These are phyloP conservation scores for Pseudovirgaria hyperparasitica DNA, from an alignment of 2,329 filamentous ascomycete species.

Conservation along the genomic window DNA sequence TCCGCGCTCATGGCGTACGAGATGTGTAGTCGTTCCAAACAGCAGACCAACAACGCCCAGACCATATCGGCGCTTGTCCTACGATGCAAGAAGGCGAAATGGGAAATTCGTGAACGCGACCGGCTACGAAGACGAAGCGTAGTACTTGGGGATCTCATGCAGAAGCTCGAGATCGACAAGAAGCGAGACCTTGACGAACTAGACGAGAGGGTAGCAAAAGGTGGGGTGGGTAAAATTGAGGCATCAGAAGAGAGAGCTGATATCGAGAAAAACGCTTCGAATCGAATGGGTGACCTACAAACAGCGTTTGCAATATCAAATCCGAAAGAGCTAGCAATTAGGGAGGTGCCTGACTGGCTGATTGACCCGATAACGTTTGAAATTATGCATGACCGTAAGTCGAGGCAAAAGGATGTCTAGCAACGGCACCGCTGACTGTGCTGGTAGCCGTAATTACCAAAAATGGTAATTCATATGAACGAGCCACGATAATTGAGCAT, in stretches of 20 bases:
- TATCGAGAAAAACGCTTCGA: slow-evolving; percentile 25
- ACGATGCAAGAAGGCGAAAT: slow-evolving; percentile 71
- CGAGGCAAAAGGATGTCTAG: too few relatives aligned
- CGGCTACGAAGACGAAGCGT: slow-evolving; percentile 43
- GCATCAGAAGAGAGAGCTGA: slow-evolving; percentile 35
- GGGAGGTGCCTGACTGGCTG: slow-evolving; percentile 59
- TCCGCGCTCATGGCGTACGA: slow-evolving; percentile 62
- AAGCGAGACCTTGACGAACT: slow-evolving; percentile 25
- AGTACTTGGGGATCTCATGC: slow-evolving; percentile 48
- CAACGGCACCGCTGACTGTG: slow-evolving; percentile 22
- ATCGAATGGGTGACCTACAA: slow-evolving; percentile 31
- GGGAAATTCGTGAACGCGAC: slow-evolving; percentile 60
- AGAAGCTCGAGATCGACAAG: slow-evolving; percentile 19
- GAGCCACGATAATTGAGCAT: slow-evolving; percentile 74
- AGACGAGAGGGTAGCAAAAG: slow-evolving; percentile 20
- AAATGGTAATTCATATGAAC: slow-evolving; percentile 82
- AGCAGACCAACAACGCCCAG: slow-evolving; percentile 53
- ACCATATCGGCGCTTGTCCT: slow-evolving; percentile 64
- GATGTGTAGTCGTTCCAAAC: slow-evolving; percentile 43
- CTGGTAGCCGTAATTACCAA: slow-evolving; percentile 48
- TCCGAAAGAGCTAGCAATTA: slow-evolving; percentile 27
- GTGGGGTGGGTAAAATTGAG: slow-evolving; percentile 28
- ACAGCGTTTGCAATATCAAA: slow-evolving; percentile 35
- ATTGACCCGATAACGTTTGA: slow-evolving; percentile 66
- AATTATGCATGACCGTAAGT: slow-evolving; percentile 55